phyloP scores from a whole-genome alignment of 73 alveolate genomes.

The Paramecium pentaurelia region DNA sequence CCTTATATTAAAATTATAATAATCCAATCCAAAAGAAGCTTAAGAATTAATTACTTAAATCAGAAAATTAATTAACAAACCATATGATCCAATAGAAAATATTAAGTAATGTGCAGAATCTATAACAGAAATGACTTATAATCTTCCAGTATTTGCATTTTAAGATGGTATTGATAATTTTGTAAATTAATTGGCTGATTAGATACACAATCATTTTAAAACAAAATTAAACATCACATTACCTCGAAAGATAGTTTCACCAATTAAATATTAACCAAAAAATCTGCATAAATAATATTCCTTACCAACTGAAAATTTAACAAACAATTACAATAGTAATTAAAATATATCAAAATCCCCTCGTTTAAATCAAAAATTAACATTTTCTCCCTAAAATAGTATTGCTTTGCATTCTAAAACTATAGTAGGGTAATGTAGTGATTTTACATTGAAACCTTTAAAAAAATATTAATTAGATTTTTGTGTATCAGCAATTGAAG shows the following conservation, averaged over 20 bases:
- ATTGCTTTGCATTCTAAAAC: not conserved
- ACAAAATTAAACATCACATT: not conserved
- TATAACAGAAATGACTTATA: constrained; percentile 37
- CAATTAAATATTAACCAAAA: not conserved
- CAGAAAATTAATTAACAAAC: not conserved
- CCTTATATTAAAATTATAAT: not conserved
- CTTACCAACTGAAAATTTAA: not conserved
- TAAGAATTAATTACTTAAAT: not conserved
- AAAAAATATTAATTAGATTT: constrained; percentile 39
- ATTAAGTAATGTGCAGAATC: constrained; percentile 1
- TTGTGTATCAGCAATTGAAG: constrained; percentile 30
- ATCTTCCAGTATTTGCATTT: constrained; percentile 35
- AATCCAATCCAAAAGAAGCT: not conserved
- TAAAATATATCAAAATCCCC: constrained; percentile 4
- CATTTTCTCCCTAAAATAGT: not conserved
- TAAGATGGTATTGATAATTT: constrained; percentile 15
- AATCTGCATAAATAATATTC: constrained; percentile 1
- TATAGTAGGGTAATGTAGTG: not conserved
- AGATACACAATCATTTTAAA: not conserved
- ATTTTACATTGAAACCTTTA: constrained; percentile 14
- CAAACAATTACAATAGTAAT: not conserved
- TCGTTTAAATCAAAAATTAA: not conserved
- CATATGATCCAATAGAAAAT: not conserved
- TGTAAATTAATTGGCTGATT: not conserved
- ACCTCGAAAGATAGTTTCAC: not conserved